Evolutionary conservation across 2,329 filamentous ascomycete species (phyloP).

Genomic region (Leptographium procerum): DNA sequence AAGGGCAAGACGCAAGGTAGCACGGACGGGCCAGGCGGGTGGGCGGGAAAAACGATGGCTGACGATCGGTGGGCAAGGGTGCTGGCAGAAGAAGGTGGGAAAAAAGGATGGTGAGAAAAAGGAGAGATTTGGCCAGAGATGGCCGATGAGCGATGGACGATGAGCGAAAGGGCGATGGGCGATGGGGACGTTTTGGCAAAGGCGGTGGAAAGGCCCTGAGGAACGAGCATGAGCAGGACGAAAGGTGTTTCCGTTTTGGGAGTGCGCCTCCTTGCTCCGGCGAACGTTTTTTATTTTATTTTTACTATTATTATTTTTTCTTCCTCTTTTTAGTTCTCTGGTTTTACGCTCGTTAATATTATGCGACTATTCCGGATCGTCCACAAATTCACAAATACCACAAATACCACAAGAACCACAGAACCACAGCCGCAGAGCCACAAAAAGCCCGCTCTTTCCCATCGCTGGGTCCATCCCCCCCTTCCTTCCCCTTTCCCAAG

Average conservation of each 20-base stretch:
- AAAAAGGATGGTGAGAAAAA: not conserved
- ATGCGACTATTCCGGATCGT: constrained; percentile 9
- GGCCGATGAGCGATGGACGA: not conserved
- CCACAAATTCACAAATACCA: not conserved
- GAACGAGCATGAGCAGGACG: not conserved
- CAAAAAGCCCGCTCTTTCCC: not conserved
- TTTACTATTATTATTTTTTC: constrained; percentile 1
- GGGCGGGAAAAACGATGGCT: no score
- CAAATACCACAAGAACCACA: no score
- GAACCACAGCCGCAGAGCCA: no score
- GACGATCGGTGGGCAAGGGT: no score
- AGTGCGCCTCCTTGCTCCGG: constrained; percentile 11
- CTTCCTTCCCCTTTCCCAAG: not conserved
- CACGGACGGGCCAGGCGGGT: no score
- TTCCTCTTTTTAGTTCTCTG: constrained; percentile 1
- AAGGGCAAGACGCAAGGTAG: no score
- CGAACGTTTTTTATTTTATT: constrained; percentile 7
- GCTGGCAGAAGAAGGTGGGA: not conserved
- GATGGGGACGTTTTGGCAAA: constrained; percentile 1
- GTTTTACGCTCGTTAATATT: constrained; percentile 1
- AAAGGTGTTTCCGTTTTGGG: constrained; percentile 8
- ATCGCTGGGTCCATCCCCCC: not conserved
- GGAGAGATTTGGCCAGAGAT: no score
- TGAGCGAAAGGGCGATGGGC: not conserved
- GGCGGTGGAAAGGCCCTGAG: constrained; percentile 4